A percentile compares a stretch with the other conserved stretches of the same genome.
These are phyloP conservation scores for Zymoseptoria brevis DNA, from an alignment of 2,329 filamentous ascomycete genomes.

Conservation along the genomic window DNA sequence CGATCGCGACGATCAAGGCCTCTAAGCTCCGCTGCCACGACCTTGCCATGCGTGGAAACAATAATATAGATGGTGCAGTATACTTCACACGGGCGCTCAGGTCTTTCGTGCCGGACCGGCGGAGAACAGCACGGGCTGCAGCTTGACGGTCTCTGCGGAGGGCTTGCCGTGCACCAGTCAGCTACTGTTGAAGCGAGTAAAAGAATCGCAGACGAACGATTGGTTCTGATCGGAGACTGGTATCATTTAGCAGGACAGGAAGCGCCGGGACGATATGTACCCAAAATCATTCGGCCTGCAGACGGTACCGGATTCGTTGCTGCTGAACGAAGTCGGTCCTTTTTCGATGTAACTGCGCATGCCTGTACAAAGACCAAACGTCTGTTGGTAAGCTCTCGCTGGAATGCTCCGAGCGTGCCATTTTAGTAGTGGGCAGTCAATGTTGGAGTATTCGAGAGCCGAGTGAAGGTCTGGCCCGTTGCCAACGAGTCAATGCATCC, in stretches of 20 bases:
- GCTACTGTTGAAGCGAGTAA: slow-evolving; percentile 9
- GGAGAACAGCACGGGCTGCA: slow-evolving; percentile 34
- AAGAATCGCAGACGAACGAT: slow-evolving; percentile 33
- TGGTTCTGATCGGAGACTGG: slow-evolving; percentile 45
- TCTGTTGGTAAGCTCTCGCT: slow-evolving; percentile 2
- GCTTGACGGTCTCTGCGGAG: slow-evolving; percentile 43
- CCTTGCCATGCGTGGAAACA: slow-evolving; percentile 17
- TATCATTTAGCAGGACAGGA: slow-evolving; percentile 38
- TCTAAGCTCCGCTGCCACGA: slow-evolving; percentile 44
- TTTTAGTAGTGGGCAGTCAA: slow-evolving; percentile 36
- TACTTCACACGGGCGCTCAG: slow-evolving; percentile 20
- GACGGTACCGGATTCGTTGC: slow-evolving; percentile 43
- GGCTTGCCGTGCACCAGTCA: slow-evolving; percentile 40
- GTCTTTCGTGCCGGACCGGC: slow-evolving; percentile 24
- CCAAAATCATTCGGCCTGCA: slow-evolving; percentile 37
- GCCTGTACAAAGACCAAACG: slow-evolving; percentile 22
- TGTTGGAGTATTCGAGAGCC: slow-evolving; percentile 27
- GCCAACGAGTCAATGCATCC: slow-evolving; percentile 19
- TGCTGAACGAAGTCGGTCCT: slow-evolving; percentile 41
- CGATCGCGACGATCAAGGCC: slow-evolving; percentile 27
- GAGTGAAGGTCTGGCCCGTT: no score
- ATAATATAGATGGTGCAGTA: slow-evolving; percentile 22
- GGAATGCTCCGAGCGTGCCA: slow-evolving; percentile 23
- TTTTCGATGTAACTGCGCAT: slow-evolving; percentile 37
- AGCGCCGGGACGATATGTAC: slow-evolving; percentile 38